phyloP scores from a whole-genome alignment of 164 flowering plant species.

The Malania oleifera region DNA sequence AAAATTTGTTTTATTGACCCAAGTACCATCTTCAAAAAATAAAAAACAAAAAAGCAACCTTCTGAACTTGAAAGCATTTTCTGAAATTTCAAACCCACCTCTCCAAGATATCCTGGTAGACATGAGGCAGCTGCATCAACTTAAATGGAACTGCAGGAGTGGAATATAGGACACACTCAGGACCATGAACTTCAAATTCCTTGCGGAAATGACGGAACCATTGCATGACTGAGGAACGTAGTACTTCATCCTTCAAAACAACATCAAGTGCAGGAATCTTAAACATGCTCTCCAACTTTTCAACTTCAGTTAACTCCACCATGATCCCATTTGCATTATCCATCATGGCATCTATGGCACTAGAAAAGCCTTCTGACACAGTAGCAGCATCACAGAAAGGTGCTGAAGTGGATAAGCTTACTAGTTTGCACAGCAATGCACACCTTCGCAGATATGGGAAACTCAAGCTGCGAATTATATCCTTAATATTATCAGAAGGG shows the following conservation, averaged over 20 bases:
- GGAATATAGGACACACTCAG: constrained; percentile 23
- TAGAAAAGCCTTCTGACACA: constrained; percentile 26
- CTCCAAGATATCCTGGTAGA: constrained; percentile 88
- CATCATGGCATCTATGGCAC: constrained; percentile 19
- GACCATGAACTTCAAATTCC: constrained; percentile 27
- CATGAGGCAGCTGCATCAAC: constrained; percentile 67
- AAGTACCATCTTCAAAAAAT: background rate
- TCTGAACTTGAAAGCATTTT: background rate
- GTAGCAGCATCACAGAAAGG: constrained; percentile 43
- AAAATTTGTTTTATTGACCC: background rate
- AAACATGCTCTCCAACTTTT: constrained; percentile 55
- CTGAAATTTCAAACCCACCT: constrained; percentile 39
- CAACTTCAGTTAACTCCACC: constrained; percentile 42
- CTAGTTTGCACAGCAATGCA: constrained; percentile 70
- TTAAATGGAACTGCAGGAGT: constrained; percentile 78
- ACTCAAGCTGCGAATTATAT: constrained; percentile 50
- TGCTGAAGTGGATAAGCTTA: constrained; percentile 36
- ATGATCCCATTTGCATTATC: constrained; percentile 14
- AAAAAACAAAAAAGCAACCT: background rate
- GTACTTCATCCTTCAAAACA: constrained; percentile 43
- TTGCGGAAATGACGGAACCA: constrained; percentile 65
- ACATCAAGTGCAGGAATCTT: constrained; percentile 60
- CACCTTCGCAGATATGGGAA: constrained; percentile 84
- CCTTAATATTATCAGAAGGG: constrained; percentile 39
- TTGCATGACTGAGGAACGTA: constrained; percentile 35